Evolutionary conservation across 441 rosid genomes (phyloP).

Genomic region (Gossypium gossypioides): DNA sequence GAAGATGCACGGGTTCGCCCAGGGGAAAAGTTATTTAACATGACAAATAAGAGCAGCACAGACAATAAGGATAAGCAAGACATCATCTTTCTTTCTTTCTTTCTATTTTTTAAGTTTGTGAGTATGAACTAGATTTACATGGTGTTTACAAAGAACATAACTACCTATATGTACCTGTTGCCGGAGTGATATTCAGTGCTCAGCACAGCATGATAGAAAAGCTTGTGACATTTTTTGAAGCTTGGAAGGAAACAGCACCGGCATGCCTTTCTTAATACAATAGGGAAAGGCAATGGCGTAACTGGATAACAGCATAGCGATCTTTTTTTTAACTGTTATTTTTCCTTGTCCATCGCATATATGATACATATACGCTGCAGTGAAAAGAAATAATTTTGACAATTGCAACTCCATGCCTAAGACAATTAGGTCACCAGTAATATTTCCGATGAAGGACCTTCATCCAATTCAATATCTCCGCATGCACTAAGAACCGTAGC

Average conservation of each 20-base stretch:
- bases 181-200: not conserved
- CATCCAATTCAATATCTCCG: conserved; percentile 49
- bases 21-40: no score
- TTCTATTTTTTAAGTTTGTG: not conserved
- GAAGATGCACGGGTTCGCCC: no score
- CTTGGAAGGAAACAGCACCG: not conserved
- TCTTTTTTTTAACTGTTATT: not conserved
- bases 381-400: not conserved
- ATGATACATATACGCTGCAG: not conserved
- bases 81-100: not conserved
- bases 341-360: conserved; percentile 3
- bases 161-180: not conserved
- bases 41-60: no score
- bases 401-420: not conserved
- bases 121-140: not conserved
- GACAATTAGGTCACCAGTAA: conserved; percentile 3
- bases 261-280: not conserved
- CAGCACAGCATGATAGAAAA: not conserved
- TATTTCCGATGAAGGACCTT: conserved; percentile 29
- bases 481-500: conserved; percentile 49
- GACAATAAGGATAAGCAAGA: no score
- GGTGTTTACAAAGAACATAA: not conserved
- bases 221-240: not conserved
- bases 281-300: not conserved
- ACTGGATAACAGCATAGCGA: not conserved